phyloP scores from a whole-genome alignment of 1,284 basidiomycete genomes.

The Cutaneotrichosporon cyanovorans region DNA sequence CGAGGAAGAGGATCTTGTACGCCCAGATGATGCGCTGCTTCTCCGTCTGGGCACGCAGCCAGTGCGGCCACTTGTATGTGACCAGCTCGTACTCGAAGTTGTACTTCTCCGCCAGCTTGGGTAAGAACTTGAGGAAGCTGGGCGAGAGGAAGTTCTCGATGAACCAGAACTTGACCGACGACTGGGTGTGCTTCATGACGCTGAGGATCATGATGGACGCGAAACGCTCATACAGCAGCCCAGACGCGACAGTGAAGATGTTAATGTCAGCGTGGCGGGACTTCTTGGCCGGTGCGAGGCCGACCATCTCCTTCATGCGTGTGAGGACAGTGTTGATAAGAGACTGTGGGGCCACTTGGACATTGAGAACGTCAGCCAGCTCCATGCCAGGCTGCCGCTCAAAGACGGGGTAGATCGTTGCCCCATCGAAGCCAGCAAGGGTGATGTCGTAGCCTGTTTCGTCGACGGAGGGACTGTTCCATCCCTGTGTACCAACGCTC shows the following conservation, averaged over 20 bases:
- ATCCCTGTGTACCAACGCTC: constrained; percentile 74
- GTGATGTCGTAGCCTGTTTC: constrained; percentile 61
- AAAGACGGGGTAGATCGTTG: constrained; percentile 79
- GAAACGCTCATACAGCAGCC: constrained; percentile 94
- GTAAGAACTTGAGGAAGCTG: constrained; percentile 93
- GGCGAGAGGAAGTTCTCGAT: constrained; percentile 97
- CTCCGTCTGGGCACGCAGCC: constrained; percentile 92
- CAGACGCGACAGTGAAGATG: constrained; percentile 97
- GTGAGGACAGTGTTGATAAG: constrained; percentile 7
- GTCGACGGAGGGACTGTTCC: constrained; percentile 64
- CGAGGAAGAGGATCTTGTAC: constrained; percentile 99
- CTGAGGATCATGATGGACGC: constrained; percentile 97
- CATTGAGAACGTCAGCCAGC: constrained; percentile 62
- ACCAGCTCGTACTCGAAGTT: constrained; percentile 89
- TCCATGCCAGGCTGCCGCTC: constrained; percentile 68
- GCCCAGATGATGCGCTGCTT: constrained; percentile 99
- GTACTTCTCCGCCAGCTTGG: constrained; percentile 80
- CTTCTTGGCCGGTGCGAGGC: constrained; percentile 34
- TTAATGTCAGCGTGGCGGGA: constrained; percentile 72
- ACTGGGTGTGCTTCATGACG: constrained; percentile 86
- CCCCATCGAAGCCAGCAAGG: constrained; percentile 76
- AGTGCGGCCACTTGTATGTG: constrained; percentile 98
- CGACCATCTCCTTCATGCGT: constrained; percentile 32
- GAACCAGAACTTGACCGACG: constrained; percentile 98
- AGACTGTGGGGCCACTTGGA: constrained; percentile 20